Evolutionary conservation across 2,329 filamentous ascomycete species (phyloP), one percentile per base, ranked within the genome.

Genomic region (Curvularia verruculosa): DNA sequence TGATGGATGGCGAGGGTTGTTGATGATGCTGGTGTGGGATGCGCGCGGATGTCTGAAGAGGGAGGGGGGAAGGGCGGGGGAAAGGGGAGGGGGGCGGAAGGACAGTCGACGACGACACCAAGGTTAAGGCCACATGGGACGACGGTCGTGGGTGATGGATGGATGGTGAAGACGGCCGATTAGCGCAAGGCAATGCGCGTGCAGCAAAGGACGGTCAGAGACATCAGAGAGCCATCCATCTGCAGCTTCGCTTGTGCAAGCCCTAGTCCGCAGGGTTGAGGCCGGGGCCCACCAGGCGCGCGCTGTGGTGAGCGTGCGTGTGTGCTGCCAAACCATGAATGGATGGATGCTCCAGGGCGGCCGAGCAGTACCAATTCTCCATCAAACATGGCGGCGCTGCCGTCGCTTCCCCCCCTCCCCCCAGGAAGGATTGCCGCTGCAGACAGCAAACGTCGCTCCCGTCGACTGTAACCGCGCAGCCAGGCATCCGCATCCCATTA

Each of bases 221-320:
- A 31, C 46, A 49, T 29, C 49, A 37, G 44, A 44, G 29, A 49
- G 49, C n/a, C n/a, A n/a, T n/a, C n/a, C 50, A 36, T 44, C 57
- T 59, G 60, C 64, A 66, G 59, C 61, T 43, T 69, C 68, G 67
- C 68, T 71, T 67, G 64, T 66, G 70, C 66, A 61, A 54, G 63
- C 64, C 69, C 69, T n/a, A 68, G 64, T 50, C 43, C 43, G 54
- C 69, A 58, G 63, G 60, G 59, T 52, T 46, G 53, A 64, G 69
- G 64, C 26, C 44, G 26, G 31, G 48, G 51, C 61, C 57, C 61
- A 44, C 48, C 47, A 58, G 40, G 58, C 59, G 68, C 59, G 68
- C 64, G 63, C 66, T 19, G 43, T 31, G 43, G n/a, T 29, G 23
- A 2, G 41, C 24, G 23, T 44, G 41, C n/a, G 21, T 45, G 43